Percentiles rank a stretch among this genome's conserved stretches.
Evolutionary conservation across 2,329 filamentous ascomycete genomes (phyloP).

Genomic region (Claviceps sp.): DNA sequence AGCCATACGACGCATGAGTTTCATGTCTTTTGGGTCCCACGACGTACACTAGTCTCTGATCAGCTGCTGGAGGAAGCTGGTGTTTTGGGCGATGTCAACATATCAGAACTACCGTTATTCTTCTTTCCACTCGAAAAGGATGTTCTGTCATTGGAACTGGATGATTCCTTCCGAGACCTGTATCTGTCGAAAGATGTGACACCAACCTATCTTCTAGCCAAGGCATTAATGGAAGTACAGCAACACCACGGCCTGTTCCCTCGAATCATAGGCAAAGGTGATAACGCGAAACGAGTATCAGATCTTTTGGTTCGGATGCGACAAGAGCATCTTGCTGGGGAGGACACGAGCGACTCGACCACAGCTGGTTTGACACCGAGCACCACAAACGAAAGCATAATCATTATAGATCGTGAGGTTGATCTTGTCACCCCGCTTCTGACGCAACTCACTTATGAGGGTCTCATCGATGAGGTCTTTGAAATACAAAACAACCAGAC

Average conservation of each 20-base stretch:
- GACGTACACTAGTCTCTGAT: constrained; percentile 82
- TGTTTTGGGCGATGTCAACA: constrained; percentile 81
- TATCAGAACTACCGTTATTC: constrained; percentile 73
- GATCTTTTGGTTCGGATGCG: constrained; percentile 85
- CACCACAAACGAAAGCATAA: constrained; percentile 74
- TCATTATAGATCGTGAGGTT: constrained; percentile 90
- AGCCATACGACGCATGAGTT: constrained; percentile 90
- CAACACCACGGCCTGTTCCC: constrained; percentile 87
- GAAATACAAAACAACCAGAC: constrained; percentile 85
- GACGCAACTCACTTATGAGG: constrained; percentile 93
- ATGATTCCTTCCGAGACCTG: constrained; percentile 74
- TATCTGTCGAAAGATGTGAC: constrained; percentile 87
- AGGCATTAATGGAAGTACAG: constrained; percentile 88
- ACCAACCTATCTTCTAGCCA: constrained; percentile 76
- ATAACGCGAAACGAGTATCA: constrained; percentile 79
- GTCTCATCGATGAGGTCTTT: constrained; percentile 86
- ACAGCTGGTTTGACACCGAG: constrained; percentile 69
- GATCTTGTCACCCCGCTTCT: constrained; percentile 86
- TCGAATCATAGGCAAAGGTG: constrained; percentile 86
- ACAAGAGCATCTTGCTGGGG: constrained; percentile 71
- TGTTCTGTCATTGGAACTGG: constrained; percentile 78
- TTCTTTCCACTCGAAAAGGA: constrained; percentile 90
- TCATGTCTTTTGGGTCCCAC: constrained; percentile 89
- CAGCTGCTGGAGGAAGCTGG: constrained; percentile 85
- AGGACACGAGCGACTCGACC: constrained; percentile 50